phyloP scores from a whole-genome alignment of 495 filamentous ascomycete genomes.

The Rhypophila decipiens region DNA sequence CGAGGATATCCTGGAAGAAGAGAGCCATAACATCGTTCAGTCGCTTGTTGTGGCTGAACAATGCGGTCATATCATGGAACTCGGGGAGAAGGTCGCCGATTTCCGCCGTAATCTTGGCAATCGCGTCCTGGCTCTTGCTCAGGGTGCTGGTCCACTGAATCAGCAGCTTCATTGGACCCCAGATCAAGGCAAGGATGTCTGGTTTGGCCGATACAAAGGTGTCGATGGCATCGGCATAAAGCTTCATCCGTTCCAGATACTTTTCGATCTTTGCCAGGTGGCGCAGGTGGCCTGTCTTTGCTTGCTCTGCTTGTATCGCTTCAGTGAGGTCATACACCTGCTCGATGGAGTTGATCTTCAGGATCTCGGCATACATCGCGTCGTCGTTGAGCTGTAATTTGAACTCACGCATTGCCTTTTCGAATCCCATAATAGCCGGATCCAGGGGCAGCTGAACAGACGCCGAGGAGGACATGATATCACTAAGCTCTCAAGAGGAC shows the following conservation, averaged over 20 bases:
- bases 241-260: neutral
- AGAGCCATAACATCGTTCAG: constrained; percentile 20
- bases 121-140: constrained; percentile 19
- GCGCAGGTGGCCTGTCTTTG: neutral
- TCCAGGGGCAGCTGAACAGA: too few relatives aligned
- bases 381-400: neutral
- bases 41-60: constrained; percentile 1
- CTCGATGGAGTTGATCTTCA: neutral
- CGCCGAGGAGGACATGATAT: too few relatives aligned
- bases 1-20: constrained; percentile 29
- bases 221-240: constrained; percentile 5
- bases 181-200: constrained; percentile 21
- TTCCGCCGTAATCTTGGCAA: constrained; percentile 13
- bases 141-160: constrained; percentile 15
- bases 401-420: neutral
- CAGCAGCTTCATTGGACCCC: constrained; percentile 22
- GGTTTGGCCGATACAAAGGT: constrained; percentile 21
- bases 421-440: too few relatives aligned
- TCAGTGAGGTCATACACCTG: neutral
- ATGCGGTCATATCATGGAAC: neutral
- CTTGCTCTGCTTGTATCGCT: constrained; percentile 1
- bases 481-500: too few relatives aligned
- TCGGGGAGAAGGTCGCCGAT: constrained; percentile 10
- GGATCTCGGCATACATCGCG: neutral
- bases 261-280: neutral